Base-by-base conservation (phyloP, 2,329 filamentous ascomycete species). In the Uncinocarpus reesii region DNA sequence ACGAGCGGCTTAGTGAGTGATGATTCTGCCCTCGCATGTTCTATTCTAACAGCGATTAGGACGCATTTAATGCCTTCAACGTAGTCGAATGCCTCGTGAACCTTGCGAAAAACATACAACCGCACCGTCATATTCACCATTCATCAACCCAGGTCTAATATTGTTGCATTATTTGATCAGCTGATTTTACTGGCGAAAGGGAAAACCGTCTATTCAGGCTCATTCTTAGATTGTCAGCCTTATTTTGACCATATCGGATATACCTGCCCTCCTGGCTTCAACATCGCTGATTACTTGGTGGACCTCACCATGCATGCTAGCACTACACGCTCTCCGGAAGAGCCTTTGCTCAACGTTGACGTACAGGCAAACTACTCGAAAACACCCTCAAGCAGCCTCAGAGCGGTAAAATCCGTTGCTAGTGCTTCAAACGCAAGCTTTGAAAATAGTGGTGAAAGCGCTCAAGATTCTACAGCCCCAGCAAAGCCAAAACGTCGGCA, bases 41-140 rank as follows among this genome's bases (percentile, higher is more conserved):
- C 10, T 8, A 34, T 44, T 41, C 52, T 56, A 40, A 56, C 53
- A 49, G 10, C 16, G 16, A 38, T 13, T 46, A 66, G 63, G 92
- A 98, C 65, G 87, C 92, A 1, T 98, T 82, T 73, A 98, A 98
- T 62, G 93, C 93, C 4, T 98, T 92, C 73, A 98, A 98, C 55
- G 92, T 98, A 32, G 81, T 98, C 21, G 92, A 98, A 64, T 96
- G 89, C 59, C 76, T 98, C 7, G 90, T 96, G 32, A 95, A 84
- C 1, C 71, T 98, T 37, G 92, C 93, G 44, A 95, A 95, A n/a
- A 71, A 92, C 81, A 35, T 98, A 96, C 71, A 93, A 95, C 69
- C 79, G 93, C 52, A 98, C 93, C 0, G 88, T 98, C 48, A 84
- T 98, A 53, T 95, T 98, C 69, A 98, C 92, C 11, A 98, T 98